These are phyloP conservation scores for Citrus glauca DNA, from an alignment of 345 rosid genomes.

Conservation along the genomic window DNA sequence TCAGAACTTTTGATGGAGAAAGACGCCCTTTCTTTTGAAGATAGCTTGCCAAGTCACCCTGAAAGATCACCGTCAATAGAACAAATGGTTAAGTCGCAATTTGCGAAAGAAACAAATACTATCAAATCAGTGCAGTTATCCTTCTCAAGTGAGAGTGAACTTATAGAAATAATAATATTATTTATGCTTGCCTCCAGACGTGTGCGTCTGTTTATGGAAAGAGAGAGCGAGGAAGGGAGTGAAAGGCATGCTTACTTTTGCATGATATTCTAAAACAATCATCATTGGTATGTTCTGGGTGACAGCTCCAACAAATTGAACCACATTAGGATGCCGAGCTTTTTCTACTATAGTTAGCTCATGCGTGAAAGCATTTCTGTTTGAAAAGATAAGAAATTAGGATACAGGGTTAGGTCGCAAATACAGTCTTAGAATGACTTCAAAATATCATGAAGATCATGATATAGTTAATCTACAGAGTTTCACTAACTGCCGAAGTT, in stretches of 20 bases:
- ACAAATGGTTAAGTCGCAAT: not conserved
- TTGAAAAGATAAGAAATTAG: slow-evolving; percentile 8
- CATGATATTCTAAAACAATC: slow-evolving; percentile 82
- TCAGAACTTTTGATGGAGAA: slow-evolving; percentile 70
- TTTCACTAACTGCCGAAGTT: not conserved
- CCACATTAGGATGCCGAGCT: slow-evolving; percentile 94
- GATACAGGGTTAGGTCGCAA: slow-evolving; percentile 7
- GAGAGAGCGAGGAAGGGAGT: slow-evolving; percentile 2
- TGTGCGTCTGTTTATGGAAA: not conserved
- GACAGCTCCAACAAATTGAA: slow-evolving; percentile 98
- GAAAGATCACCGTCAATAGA: slow-evolving; percentile 21
- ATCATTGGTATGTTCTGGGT: slow-evolving; percentile 97
- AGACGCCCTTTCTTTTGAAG: slow-evolving; percentile 89
- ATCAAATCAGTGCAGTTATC: not conserved
- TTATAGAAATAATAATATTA: not conserved
- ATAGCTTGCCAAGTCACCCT: slow-evolving; percentile 87
- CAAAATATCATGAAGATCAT: not conserved
- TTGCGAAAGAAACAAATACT: not conserved
- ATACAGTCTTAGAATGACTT: not conserved
- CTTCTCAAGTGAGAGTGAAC: not conserved
- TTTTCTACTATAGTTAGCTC: slow-evolving; percentile 83
- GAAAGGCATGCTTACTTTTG: slow-evolving; percentile 55
- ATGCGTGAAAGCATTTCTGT: slow-evolving; percentile 76
- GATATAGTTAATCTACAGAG: not conserved
- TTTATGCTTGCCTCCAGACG: not conserved